These are phyloP conservation scores for Boechera divaricarpa DNA, from an alignment of 345 rosid genomes.

Conservation along the genomic window DNA sequence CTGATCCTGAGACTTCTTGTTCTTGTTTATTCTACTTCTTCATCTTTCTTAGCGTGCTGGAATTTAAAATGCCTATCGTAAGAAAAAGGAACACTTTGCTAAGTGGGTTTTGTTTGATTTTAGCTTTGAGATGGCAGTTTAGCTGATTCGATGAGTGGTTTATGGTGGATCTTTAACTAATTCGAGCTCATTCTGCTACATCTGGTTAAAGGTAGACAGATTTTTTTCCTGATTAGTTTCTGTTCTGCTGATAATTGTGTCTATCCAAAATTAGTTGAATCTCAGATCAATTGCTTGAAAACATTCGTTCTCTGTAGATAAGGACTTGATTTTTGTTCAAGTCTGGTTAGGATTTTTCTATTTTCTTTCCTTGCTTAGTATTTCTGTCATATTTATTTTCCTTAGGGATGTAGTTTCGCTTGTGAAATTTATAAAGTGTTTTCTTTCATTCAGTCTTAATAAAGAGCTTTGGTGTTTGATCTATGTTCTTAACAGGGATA, in stretches of 20 bases:
- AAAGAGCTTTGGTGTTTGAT: slow-evolving; percentile 28
- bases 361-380: too few relatives aligned
- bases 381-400: too few relatives aligned
- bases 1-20: too few relatives aligned
- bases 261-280: neutral
- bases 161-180: neutral
- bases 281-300: slow-evolving; percentile 3
- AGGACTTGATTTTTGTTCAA: too few relatives aligned
- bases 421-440: neutral
- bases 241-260: neutral
- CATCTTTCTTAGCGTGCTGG: too few relatives aligned
- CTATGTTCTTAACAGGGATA: slow-evolving; percentile 26
- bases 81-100: too few relatives aligned
- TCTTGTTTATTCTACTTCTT: too few relatives aligned
- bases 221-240: neutral
- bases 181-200: slow-evolving; percentile 5
- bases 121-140: too few relatives aligned
- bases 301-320: too few relatives aligned
- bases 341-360: too few relatives aligned
- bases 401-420: neutral
- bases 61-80: too few relatives aligned
- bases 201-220: neutral
- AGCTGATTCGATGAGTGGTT: slow-evolving; percentile 16
- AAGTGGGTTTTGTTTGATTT: too few relatives aligned
- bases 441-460: neutral